These are phyloP conservation scores for Exsudoporus floridanus DNA, from an alignment of 1,284 basidiomycete genomes.

Conservation along the genomic window DNA sequence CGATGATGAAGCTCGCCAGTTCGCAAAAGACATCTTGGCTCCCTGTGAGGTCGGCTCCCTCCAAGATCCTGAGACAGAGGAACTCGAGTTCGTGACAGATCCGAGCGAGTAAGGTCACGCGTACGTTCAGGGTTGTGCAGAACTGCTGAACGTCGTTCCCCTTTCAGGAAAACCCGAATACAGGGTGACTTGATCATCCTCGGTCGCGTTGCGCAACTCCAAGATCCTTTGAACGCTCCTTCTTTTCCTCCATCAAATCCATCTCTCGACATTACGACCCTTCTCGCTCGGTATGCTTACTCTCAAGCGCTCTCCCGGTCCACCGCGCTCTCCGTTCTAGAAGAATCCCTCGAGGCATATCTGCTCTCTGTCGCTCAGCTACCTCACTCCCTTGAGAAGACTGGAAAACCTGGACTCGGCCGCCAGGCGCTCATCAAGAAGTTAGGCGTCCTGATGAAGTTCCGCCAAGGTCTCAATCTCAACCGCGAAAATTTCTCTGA, in stretches of 20 bases:
- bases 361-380: constrained; percentile 77
- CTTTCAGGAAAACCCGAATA: constrained; percentile 69
- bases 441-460: constrained; percentile 83
- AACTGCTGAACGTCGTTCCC: constrained; percentile 5
- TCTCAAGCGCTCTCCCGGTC: constrained; percentile 88
- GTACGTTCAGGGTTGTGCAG: constrained; percentile 2
- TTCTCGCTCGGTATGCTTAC: constrained; percentile 84
- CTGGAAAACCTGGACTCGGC: constrained; percentile 78
- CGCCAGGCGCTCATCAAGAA: constrained; percentile 83
- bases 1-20: constrained; percentile 74
- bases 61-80: constrained; percentile 78
- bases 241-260: constrained; percentile 47
- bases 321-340: constrained; percentile 79
- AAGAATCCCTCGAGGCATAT: constrained; percentile 79
- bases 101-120: constrained; percentile 58
- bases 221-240: constrained; percentile 42
- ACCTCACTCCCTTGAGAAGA: constrained; percentile 71
- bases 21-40: constrained; percentile 63
- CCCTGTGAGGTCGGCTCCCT: constrained; percentile 61
- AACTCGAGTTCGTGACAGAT: constrained; percentile 88
- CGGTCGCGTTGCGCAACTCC: constrained; percentile 61
- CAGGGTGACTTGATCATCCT: constrained; percentile 89
- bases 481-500: constrained; percentile 87
- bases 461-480: constrained; percentile 85
- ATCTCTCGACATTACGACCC: constrained; percentile 57